These are phyloP conservation scores for Protoeuglena noctilucae DNA, from an alignment of 139 green algal genomes.

Conservation along the genomic window DNA sequence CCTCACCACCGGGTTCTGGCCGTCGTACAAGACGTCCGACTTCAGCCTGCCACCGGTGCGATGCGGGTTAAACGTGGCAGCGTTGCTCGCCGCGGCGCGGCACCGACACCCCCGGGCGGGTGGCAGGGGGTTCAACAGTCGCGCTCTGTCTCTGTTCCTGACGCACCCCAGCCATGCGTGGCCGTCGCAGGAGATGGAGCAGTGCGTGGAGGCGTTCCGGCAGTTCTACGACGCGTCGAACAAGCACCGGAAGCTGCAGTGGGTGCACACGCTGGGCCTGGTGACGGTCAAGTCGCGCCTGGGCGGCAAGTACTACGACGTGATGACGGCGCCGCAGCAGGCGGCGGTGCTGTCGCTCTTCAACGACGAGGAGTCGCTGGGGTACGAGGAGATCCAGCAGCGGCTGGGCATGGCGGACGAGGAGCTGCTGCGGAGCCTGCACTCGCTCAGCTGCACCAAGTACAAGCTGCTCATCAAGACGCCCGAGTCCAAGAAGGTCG, in stretches of 20 bases:
- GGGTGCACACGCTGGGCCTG: constrained; percentile 82
- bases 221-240: constrained; percentile 57
- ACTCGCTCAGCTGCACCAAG: constrained; percentile 76
- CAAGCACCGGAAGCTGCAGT: constrained; percentile 79
- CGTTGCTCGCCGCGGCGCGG: too few species aligned
- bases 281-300: constrained; percentile 70
- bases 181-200: constrained; percentile 10
- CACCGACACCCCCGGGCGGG: too few species aligned
- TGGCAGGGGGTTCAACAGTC: not conserved
- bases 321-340: constrained; percentile 55
- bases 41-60: constrained; percentile 78
- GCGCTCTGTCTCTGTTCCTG: not conserved
- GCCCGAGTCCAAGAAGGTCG: constrained; percentile 42
- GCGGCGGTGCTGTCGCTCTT: constrained; percentile 74
- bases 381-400: constrained; percentile 59
- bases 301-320: constrained; percentile 63
- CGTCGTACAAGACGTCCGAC: constrained; percentile 69
- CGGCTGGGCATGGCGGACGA: constrained; percentile 69
- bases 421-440: constrained; percentile 66
- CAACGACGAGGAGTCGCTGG: constrained; percentile 58
- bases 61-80: too few species aligned
- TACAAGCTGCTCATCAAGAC: constrained; percentile 79
- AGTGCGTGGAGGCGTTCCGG: constrained; percentile 68
- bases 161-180: too few species aligned
- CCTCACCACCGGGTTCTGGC: constrained; percentile 79